These are phyloP conservation scores for Neonectria punicea DNA, from an alignment of 2,329 filamentous ascomycete genomes.

Conservation along the genomic window DNA sequence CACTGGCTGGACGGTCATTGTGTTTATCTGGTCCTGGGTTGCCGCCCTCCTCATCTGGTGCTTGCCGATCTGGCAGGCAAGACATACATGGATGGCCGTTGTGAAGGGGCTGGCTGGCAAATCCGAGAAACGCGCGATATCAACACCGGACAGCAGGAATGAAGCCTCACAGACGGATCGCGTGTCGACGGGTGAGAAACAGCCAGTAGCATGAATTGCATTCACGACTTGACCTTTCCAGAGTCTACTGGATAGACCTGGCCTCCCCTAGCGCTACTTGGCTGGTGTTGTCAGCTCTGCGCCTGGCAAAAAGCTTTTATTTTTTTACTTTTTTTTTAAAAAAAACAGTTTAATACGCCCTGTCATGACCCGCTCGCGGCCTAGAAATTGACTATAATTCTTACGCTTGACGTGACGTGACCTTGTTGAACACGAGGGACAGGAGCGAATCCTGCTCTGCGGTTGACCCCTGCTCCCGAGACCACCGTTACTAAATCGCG, in stretches of 20 bases:
- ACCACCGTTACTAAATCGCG: background rate
- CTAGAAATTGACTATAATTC: background rate
- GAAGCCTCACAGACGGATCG: background rate
- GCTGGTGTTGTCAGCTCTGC: background rate
- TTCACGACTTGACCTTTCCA: background rate
- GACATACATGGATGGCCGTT: conserved; percentile 1
- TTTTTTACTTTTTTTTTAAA: background rate
- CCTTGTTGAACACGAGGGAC: background rate
- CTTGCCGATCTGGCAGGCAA: background rate
- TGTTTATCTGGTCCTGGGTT: background rate
- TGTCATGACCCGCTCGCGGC: background rate
- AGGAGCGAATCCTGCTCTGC: background rate
- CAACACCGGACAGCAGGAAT: background rate
- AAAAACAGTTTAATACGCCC: background rate
- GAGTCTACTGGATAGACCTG: background rate
- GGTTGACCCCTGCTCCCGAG: background rate
- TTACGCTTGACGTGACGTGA: background rate
- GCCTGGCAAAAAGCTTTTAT: background rate
- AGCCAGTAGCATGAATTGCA: background rate
- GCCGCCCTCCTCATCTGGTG: background rate
- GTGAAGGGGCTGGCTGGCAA: background rate
- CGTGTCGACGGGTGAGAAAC: background rate
- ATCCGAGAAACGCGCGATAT: background rate
- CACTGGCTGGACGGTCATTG: background rate
- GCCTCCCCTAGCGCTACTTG: background rate